Base-by-base conservation (phyloP, 306 rosid genomes). In the Pachyrhizus erosus region DNA sequence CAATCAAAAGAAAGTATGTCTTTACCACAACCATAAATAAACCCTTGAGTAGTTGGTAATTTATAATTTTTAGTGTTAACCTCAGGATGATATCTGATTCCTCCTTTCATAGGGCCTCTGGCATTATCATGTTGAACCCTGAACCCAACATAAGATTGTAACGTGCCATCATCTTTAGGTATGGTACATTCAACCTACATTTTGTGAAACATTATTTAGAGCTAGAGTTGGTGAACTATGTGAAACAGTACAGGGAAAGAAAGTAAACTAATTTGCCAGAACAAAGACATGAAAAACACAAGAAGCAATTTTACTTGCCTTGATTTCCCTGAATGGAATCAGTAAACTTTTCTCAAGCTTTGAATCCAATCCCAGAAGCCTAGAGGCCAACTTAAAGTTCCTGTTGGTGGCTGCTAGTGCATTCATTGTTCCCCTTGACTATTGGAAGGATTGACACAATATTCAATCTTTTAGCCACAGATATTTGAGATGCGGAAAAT, bases 41-140 rank as follows among this genome's bases (percentile, higher is more conserved):
- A 51, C 15, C 65, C 70, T 48, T 27, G 13, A 64, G 9, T 11
- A 31, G 49, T 76, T 64, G 39, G 20, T 39, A 37, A 69, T 18
- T 37, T 5, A 69, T 23, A 54, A 7, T 11, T 55, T 55, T 40
- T 9, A 60, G 65, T 39, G 55, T 73, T 70, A 75, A 95, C 99
- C 99, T 96, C 99, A 6, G 98, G 98, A 66, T 96, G 99, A 84
- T 96, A 96, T 93, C 99, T 96, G 87, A 96, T 96, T 76, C 99
- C 99, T 83, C 99, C 99, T 86, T 96, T 96, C 99, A 96, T 96
- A 71, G 99, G 99, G 70, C 99, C 99, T 93, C 99, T 96, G 15
- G 99, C 98, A 84, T 96, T 96, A 85, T 96, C 99, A 81, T 96
- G 99, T 82, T 96, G 99, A 79, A 96, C 45, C 70, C 99, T 86